These are phyloP conservation scores for Cyathus striatus DNA, from an alignment of 768 basidiomycete species.

Conservation along the genomic window DNA sequence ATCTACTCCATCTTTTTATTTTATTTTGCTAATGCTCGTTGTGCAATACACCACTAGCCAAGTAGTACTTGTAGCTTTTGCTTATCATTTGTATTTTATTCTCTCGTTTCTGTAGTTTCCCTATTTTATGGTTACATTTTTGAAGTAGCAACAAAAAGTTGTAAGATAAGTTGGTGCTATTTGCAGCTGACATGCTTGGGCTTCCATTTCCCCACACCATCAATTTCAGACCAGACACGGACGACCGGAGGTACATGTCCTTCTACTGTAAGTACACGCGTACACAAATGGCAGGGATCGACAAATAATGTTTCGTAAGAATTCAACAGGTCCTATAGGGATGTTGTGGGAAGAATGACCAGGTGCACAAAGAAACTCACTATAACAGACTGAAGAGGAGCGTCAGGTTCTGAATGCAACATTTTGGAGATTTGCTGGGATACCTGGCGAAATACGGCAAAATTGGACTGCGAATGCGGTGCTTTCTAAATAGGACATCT, in stretches of 20 bases:
- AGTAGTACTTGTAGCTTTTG: too few species aligned
- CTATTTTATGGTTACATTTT: slow-evolving; percentile 20
- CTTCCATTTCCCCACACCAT: slow-evolving; percentile 33
- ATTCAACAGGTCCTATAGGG: slow-evolving; percentile 40
- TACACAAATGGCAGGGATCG: slow-evolving; percentile 53
- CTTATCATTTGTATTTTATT: not conserved
- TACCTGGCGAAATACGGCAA: slow-evolving; percentile 55
- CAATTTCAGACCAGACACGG: slow-evolving; percentile 42
- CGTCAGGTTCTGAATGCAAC: slow-evolving; percentile 47
- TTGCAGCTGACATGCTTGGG: slow-evolving; percentile 41
- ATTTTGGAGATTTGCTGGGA: slow-evolving; percentile 64
- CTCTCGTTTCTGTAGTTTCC: not conserved
- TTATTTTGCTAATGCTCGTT: too few species aligned
- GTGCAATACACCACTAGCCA: too few species aligned
- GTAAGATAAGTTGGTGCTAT: too few species aligned
- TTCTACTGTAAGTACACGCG: slow-evolving; percentile 63
- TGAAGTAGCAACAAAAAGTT: too few species aligned
- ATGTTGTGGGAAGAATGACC: slow-evolving; percentile 6
- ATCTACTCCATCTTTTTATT: not conserved
- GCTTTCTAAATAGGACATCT: slow-evolving; percentile 38
- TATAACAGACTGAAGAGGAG: slow-evolving; percentile 48
- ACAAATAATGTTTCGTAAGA: slow-evolving; percentile 61
- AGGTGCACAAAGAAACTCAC: slow-evolving; percentile 21
- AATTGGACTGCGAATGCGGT: slow-evolving; percentile 68
- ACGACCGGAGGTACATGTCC: slow-evolving; percentile 72